Evolutionary conservation across 495 filamentous ascomycete genomes (phyloP), one percentile per base, ranked within the genome.

Genomic region (Daldinia grandis): DNA sequence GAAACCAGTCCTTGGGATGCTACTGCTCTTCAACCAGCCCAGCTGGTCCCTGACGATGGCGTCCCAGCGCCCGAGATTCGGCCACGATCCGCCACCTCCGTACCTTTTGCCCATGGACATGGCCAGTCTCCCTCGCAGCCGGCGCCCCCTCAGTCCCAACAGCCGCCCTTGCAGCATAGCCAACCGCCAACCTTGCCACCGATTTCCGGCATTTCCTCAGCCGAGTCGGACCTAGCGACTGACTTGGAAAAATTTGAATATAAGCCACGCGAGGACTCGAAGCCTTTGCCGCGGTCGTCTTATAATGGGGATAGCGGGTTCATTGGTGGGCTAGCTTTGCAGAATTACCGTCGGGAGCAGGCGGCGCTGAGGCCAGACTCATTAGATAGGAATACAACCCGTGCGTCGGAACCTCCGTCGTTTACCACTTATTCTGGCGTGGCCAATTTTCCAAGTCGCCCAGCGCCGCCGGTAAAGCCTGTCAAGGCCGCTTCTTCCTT

Each of bases 141-240:
- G 31, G 17, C 37, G 28, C 54, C 35, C 42, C 38, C 66, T 31
- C 62, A 47, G 12, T 62, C 58, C 28, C 71, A 62, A 17, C 63
- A 63, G 35, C 62, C 35, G 21, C 53, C 64, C 21, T 31, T 66
- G 15, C 68, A 66, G 47, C 35, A 66, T 8, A 47, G 19, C 8
- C 73, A 75, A 27, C 81, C 83, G 21, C 82, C 83, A 21, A 76
- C 76, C 1, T 70, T 85, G 10, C 82, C 84, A n/a, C 82, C 81
- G 17, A 84, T 84, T 56, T 57, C 80, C 21, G 76, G 83, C 14
- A 78, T 86, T 28, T 76, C 80, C 19, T 85, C 83, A 6, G 72
- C 74, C 58, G 81, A 79, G 24, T 69, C 73, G 9, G 77, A 76
- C 12, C 47, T 60, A 54, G 72, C 73, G 15, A 30, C 64, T 35